A percentile compares a stretch with the other conserved stretches of the same genome.
Evolutionary conservation across 768 basidiomycete species (phyloP).

Genomic region (Podaxis carcinomalis): DNA sequence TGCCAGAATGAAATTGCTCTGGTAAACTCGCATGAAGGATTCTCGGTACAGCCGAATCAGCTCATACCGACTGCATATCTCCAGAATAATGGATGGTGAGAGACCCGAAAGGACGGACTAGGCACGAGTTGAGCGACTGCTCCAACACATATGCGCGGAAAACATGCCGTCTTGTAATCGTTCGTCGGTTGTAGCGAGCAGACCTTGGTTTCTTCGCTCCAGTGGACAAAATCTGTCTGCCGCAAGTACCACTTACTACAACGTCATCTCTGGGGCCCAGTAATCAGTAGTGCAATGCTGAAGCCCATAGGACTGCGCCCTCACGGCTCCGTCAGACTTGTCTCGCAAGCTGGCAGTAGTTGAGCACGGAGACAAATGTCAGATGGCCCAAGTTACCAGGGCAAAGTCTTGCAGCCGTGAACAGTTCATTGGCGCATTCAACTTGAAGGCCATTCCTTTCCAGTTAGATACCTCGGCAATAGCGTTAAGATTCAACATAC

Average conservation of each 20-base stretch:
- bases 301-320: constrained; percentile 11
- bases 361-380: not conserved
- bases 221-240: not conserved
- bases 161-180: constrained; percentile 81
- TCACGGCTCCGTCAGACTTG: constrained; percentile 75
- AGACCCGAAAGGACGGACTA: constrained; percentile 85
- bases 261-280: constrained; percentile 49
- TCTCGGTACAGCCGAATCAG: not conserved
- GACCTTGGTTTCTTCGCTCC: constrained; percentile 38
- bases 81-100: constrained; percentile 68
- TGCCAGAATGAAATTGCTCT: constrained; percentile 90
- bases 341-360: constrained; percentile 64
- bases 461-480: not conserved
- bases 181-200: constrained; percentile 83
- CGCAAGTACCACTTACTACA: constrained; percentile 38
- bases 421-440: constrained; percentile 81
- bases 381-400: constrained; percentile 46
- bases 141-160: constrained; percentile 29
- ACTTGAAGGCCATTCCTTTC: constrained; percentile 36
- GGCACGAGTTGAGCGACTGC: constrained; percentile 9
- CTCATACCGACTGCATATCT: constrained; percentile 73
- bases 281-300: not conserved
- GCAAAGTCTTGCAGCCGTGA: constrained; percentile 72
- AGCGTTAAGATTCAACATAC: constrained; percentile 31
- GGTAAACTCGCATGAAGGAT: constrained; percentile 3